Percentiles rank a stretch among this genome's conserved stretches.
phyloP scores from a whole-genome alignment of 2,329 filamentous ascomycete species.

The Dactylonectria estremocensis region DNA sequence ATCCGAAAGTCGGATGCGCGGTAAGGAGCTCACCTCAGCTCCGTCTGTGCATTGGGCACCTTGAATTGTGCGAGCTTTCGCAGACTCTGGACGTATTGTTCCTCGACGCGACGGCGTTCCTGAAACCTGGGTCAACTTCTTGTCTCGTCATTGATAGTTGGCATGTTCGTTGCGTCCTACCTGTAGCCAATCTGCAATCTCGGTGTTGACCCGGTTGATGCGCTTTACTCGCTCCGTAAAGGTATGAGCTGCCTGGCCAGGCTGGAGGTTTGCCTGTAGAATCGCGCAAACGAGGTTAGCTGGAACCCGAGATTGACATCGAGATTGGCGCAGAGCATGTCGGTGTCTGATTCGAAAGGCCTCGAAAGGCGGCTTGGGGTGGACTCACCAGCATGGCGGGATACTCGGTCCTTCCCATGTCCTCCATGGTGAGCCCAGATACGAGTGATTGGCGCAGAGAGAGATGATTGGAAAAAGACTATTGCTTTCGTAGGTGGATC shows the following conservation, averaged over 20 bases:
- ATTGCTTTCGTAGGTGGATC: slow-evolving; percentile 1
- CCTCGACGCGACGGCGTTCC: slow-evolving; percentile 95
- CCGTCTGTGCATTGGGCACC: slow-evolving; percentile 81
- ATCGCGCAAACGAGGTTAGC: slow-evolving; percentile 39
- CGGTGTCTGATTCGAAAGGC: slow-evolving; percentile 13
- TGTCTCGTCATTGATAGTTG: not conserved
- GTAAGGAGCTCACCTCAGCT: slow-evolving; percentile 82
- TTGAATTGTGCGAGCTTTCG: slow-evolving; percentile 84
- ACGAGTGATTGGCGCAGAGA: slow-evolving; percentile 28
- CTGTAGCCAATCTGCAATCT: slow-evolving; percentile 98
- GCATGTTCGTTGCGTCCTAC: slow-evolving; percentile 65
- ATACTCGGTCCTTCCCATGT: slow-evolving; percentile 90
- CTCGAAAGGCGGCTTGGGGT: slow-evolving; percentile 10
- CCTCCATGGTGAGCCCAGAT: slow-evolving; percentile 73
- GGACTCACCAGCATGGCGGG: slow-evolving; percentile 90
- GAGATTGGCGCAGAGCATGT: slow-evolving; percentile 10
- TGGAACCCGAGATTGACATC: slow-evolving; percentile 18
- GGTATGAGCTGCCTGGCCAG: slow-evolving; percentile 83
- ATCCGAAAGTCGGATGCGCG: not conserved
- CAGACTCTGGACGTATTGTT: slow-evolving; percentile 86
- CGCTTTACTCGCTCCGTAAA: slow-evolving; percentile 90
- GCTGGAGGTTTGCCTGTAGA: slow-evolving; percentile 82
- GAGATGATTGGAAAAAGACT: slow-evolving; percentile 13
- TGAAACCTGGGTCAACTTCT: slow-evolving; percentile 56
- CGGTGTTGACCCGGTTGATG: slow-evolving; percentile 87